Evolutionary conservation across 495 filamentous ascomycete genomes (phyloP).

Genomic region (Thermothielavioides terrestris): DNA sequence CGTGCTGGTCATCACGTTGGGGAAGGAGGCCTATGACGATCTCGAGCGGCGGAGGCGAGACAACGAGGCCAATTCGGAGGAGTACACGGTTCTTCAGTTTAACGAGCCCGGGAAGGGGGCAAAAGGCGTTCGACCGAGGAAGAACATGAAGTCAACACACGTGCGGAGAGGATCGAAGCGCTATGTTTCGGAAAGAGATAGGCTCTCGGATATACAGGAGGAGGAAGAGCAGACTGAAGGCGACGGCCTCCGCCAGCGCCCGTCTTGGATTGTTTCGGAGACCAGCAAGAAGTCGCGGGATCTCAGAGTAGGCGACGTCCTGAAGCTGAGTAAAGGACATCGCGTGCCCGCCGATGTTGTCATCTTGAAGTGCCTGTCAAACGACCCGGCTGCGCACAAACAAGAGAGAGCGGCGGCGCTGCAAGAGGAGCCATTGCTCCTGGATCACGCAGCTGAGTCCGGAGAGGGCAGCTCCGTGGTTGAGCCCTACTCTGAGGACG

Average conservation of each 20-base stretch:
- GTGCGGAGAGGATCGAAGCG: slow-evolving; percentile 24
- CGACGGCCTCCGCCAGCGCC: slow-evolving; percentile 23
- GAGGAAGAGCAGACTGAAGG: slow-evolving; percentile 45
- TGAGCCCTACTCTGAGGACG: not conserved
- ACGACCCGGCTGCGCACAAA: slow-evolving; percentile 42
- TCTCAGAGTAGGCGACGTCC: slow-evolving; percentile 86
- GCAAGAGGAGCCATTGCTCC: slow-evolving; percentile 30
- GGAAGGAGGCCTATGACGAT: slow-evolving; percentile 95
- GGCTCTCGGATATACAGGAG: slow-evolving; percentile 45
- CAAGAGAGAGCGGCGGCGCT: slow-evolving; percentile 20
- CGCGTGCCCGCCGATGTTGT: slow-evolving; percentile 91
- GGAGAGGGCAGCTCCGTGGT: slow-evolving; percentile 19
- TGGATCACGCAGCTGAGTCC: slow-evolving; percentile 28
- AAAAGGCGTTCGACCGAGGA: slow-evolving; percentile 21
- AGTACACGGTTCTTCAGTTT: slow-evolving; percentile 71
- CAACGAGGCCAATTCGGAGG: slow-evolving; percentile 88
- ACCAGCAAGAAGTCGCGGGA: slow-evolving; percentile 74
- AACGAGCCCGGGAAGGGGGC: slow-evolving; percentile 34
- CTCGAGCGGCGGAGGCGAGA: slow-evolving; percentile 77
- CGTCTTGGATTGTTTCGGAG: slow-evolving; percentile 47
- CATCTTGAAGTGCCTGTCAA: slow-evolving; percentile 73
- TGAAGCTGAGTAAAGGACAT: slow-evolving; percentile 85
- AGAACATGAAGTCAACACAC: slow-evolving; percentile 30
- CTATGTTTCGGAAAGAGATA: slow-evolving; percentile 28
- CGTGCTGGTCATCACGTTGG: slow-evolving; percentile 82